A percentile compares a stretch with the other conserved stretches of the same genome.
Evolutionary conservation across 2,329 filamentous ascomycete species (phyloP).

Genomic region (Coccinonectria pachysandricola): DNA sequence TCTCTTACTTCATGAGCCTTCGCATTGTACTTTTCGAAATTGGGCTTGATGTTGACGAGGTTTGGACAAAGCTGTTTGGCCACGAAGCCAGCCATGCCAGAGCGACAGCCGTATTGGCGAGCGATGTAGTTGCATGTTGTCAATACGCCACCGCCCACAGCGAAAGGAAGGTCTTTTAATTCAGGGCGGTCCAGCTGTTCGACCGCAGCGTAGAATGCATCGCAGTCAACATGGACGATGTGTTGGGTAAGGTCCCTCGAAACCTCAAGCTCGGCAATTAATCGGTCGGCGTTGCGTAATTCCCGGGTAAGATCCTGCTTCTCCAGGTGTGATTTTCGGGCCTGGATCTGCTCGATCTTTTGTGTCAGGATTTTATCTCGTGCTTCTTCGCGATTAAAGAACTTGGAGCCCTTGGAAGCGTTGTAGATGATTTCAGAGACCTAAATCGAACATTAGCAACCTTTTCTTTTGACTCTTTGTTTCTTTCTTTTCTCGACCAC

Average conservation of each 20-base stretch:
- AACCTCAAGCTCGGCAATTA: constrained; percentile 69
- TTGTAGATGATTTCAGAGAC: constrained; percentile 97
- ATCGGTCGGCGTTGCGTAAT: constrained; percentile 66
- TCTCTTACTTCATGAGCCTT: constrained; percentile 83
- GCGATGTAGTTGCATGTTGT: constrained; percentile 79
- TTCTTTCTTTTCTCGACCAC: too few relatives aligned
- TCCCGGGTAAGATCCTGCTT: constrained; percentile 64
- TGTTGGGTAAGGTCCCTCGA: constrained; percentile 72
- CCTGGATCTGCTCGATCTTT: constrained; percentile 73
- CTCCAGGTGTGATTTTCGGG: constrained; percentile 66
- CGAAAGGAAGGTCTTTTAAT: constrained; percentile 77
- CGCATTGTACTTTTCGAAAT: constrained; percentile 81
- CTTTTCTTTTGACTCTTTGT: too few relatives aligned
- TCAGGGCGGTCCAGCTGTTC: constrained; percentile 79
- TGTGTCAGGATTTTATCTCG: constrained; percentile 73
- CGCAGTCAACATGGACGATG: constrained; percentile 89
- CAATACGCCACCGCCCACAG: constrained; percentile 63
- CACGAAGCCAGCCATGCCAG: constrained; percentile 93
- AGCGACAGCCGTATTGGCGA: constrained; percentile 79
- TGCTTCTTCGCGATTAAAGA: constrained; percentile 81
- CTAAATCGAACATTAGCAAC: too few relatives aligned
- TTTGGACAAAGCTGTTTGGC: constrained; percentile 88
- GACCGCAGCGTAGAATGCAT: constrained; percentile 94
- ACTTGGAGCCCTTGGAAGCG: constrained; percentile 92
- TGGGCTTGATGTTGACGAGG: constrained; percentile 70